Evolutionary conservation across 495 filamentous ascomycete species (phyloP), one percentile per base, ranked within the genome.

Genomic region (Lasiosphaeria miniovina): DNA sequence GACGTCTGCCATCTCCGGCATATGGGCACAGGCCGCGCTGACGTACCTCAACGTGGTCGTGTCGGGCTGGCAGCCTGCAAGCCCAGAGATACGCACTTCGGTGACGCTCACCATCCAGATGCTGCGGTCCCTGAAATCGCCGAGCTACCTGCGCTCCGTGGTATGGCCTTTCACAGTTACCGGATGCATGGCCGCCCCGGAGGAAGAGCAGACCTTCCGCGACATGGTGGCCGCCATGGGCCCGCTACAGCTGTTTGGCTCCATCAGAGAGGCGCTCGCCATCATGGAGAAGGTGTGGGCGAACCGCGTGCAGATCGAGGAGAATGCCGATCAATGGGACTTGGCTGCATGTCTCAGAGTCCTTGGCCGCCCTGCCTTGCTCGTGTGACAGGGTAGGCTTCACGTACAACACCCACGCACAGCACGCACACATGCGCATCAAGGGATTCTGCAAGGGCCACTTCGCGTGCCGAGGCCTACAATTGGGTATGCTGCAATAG

Each of bases 211-310:
- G 58, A 58, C 64, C 2, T 78, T 82, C 10, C 71, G 77, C 0
- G 60, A 55, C 31, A 64, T 82, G 57, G 73, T 72, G 0, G 66
- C 67, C 5, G 59, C 62, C 11, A 63, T 83, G 62, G 72, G 74
- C 24, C 71, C 74, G 4, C 63, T 74, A 34, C 68, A 67, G 55
- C 62, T 76, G 9, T 80, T 82, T 62, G 79, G 80, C 15, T 73
- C 79, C 3, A 55, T 77, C 45, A 68, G 57, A 45, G 79, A 80
- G 61, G 76, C 78, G n/a, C 63, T 81, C 49, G 70, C 73, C 17
- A 77, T 83, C 48, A 78, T 83, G 76, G 73, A 79, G 57, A 67
- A 71, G 31, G 82, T 80, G 33, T 84, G 82, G 81, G 57, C 64
- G 1, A 66, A 64, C 14, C 72, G 77, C 3, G 65, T 71, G 7